These are phyloP conservation scores for Aspergillus sp. DNA, from an alignment of 2,329 filamentous ascomycete genomes.

Conservation along the genomic window DNA sequence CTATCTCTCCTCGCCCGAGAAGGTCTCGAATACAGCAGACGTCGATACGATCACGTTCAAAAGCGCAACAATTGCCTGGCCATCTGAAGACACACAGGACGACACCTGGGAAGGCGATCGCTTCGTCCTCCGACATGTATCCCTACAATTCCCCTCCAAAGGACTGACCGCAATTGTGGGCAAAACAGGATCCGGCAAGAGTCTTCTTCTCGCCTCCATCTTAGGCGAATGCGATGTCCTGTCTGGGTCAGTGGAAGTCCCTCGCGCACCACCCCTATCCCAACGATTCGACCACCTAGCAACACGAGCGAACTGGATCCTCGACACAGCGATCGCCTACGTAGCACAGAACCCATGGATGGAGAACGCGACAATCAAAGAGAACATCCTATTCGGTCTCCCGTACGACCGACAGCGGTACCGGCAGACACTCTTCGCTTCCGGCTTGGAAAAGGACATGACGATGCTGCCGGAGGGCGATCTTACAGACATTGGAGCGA, in stretches of 20 bases:
- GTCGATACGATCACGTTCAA: slow-evolving; percentile 64
- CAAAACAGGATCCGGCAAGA: slow-evolving; percentile 76
- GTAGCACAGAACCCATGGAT: slow-evolving; percentile 83
- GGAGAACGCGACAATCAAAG: slow-evolving; percentile 74
- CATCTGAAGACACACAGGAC: slow-evolving; percentile 57
- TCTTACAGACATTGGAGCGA: slow-evolving; percentile 76
- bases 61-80: slow-evolving; percentile 70
- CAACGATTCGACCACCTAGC: slow-evolving; percentile 67
- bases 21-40: slow-evolving; percentile 55
- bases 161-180: slow-evolving; percentile 75
- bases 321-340: slow-evolving; percentile 69
- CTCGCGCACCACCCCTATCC: slow-evolving; percentile 48
- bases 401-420: slow-evolving; percentile 70
- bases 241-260: slow-evolving; percentile 57
- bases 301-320: slow-evolving; percentile 64
- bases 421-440: slow-evolving; percentile 67
- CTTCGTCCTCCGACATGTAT: slow-evolving; percentile 66
- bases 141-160: slow-evolving; percentile 66
- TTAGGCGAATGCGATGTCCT: slow-evolving; percentile 73
- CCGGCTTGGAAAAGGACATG: slow-evolving; percentile 73
- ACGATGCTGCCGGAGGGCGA: slow-evolving; percentile 76
- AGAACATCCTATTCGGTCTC: slow-evolving; percentile 77
- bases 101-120: slow-evolving; percentile 28
- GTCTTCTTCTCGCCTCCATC: slow-evolving; percentile 69
- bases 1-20: slow-evolving; percentile 67